Conservation (phyloP, 495 filamentous ascomycete species). For the Paragyromitra xinjiangensis region DNA sequence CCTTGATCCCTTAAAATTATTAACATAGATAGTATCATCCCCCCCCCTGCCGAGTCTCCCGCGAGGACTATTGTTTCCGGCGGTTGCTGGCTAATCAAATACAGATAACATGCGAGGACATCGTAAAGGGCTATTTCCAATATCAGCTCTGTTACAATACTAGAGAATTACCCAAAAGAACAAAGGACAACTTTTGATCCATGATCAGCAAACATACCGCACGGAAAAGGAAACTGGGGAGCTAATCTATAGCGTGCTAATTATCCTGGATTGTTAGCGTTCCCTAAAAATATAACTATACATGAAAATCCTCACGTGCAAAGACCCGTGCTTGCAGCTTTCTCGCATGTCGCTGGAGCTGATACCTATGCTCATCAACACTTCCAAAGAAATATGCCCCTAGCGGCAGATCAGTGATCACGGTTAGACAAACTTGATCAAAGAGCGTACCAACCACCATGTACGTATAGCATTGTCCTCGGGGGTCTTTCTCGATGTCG, state of each 20-base stretch:
- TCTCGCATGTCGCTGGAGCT: conserved; percentile 92
- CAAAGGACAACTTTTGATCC: not conserved
- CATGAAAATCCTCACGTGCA: conserved; percentile 64
- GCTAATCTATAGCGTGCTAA: conserved; percentile 81
- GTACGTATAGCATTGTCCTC: conserved; percentile 90
- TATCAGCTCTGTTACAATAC: conserved; percentile 17
- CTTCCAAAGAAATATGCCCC: conserved; percentile 88
- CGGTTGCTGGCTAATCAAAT: conserved; percentile 75
- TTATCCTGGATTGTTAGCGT: conserved; percentile 35
- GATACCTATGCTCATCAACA: conserved; percentile 93
- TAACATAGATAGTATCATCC: conserved; percentile 82
- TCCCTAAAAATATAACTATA: not conserved
- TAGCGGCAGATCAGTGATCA: conserved; percentile 17
- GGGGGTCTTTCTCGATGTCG: conserved; percentile 66
- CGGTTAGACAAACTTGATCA: not conserved
- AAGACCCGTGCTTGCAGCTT: conserved; percentile 90
- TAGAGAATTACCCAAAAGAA: not conserved
- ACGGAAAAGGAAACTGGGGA: conserved; percentile 95
- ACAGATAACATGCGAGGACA: conserved; percentile 85
- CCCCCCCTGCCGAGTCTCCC: conserved; percentile 90
- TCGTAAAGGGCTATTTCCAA: conserved; percentile 69
- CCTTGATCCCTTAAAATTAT: conserved; percentile 82
- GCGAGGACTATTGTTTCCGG: conserved; percentile 81
- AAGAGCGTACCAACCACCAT: conserved; percentile 71
- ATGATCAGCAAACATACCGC: conserved; percentile 62